Evolutionary conservation across 352 stramenopile genomes (phyloP).

Genomic region (Phytopythium montanum): DNA sequence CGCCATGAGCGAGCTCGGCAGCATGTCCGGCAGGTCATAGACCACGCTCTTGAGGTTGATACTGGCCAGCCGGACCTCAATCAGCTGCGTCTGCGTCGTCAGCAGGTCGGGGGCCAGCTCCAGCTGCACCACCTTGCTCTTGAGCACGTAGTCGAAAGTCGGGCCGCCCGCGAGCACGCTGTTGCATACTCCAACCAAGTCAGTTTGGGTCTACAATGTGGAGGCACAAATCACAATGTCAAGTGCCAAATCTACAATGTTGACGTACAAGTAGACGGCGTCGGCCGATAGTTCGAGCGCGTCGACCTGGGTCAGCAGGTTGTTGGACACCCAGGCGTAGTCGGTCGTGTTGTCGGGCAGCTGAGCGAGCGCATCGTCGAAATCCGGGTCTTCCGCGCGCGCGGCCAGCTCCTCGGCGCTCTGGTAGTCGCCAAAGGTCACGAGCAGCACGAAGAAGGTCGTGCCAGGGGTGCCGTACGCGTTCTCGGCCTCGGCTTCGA

Average conservation of each 20-base stretch:
- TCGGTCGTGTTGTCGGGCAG: constrained; percentile 22
- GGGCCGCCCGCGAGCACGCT: constrained; percentile 14
- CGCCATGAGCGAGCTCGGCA: constrained; percentile 13
- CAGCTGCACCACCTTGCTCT: constrained; percentile 20
- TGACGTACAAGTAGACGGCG: background rate
- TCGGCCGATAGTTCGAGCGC: constrained; percentile 13
- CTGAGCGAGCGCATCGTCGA: constrained; percentile 8
- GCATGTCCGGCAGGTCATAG: constrained; percentile 15
- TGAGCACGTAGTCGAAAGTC: constrained; percentile 14
- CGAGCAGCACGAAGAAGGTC: constrained; percentile 18
- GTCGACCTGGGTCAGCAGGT: constrained; percentile 15
- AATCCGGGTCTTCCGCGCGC: constrained; percentile 8
- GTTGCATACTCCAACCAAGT: too few relatives aligned
- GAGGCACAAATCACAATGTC: too few relatives aligned
- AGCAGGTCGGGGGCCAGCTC: constrained; percentile 17
- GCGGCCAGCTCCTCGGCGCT: constrained; percentile 23
- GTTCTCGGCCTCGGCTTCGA: constrained; percentile 11
- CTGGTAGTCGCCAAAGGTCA: constrained; percentile 24
- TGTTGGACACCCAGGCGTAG: constrained; percentile 23
- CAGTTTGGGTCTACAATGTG: too few relatives aligned
- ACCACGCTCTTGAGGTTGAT: constrained; percentile 19
- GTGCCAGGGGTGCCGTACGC: background rate
- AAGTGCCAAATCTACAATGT: background rate
- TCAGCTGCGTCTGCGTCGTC: constrained; percentile 15
- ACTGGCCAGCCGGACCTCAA: constrained; percentile 12